Percentiles rank a stretch among this genome's conserved stretches.
These are phyloP conservation scores for Penicillium sp. DNA, from an alignment of 2,329 filamentous ascomycete genomes.

Conservation along the genomic window DNA sequence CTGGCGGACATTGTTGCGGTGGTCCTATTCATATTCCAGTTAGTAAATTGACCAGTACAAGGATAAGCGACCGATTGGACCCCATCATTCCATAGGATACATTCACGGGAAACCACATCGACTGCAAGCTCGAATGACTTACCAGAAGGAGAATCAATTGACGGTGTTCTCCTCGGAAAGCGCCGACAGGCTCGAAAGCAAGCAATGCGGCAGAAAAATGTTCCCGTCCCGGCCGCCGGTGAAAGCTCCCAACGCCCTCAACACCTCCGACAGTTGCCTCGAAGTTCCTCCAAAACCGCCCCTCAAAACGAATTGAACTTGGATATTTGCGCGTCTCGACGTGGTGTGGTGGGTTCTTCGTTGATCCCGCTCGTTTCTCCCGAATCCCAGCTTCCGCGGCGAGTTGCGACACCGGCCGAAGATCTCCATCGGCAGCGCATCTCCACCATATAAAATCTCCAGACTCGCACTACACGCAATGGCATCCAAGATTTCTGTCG, in stretches of 20 bases:
- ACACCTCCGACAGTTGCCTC: conserved; percentile 25
- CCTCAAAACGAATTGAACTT: conserved; percentile 11
- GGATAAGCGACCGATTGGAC: not conserved
- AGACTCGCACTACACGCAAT: conserved; percentile 23
- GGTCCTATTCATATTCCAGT: conserved; percentile 13
- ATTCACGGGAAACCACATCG: not conserved
- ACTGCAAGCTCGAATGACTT: conserved; percentile 6
- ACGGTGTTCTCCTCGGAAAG: conserved; percentile 27
- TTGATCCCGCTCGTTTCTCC: conserved; percentile 24
- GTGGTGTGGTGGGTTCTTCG: conserved; percentile 31
- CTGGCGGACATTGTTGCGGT: conserved; percentile 32
- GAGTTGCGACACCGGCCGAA: conserved; percentile 19
- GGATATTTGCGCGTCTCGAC: conserved; percentile 19
- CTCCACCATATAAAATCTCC: conserved; percentile 8
- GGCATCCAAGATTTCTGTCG: conserved; percentile 35
- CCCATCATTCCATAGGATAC: not conserved
- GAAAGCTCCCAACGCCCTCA: conserved; percentile 42
- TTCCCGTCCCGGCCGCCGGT: conserved; percentile 43
- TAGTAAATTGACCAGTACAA: conserved; percentile 7
- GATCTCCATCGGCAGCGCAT: conserved; percentile 17
- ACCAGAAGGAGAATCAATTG: conserved; percentile 17
- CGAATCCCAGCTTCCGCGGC: conserved; percentile 22
- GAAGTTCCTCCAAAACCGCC: conserved; percentile 10
- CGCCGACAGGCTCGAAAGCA: conserved; percentile 21
- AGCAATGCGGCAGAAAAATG: conserved; percentile 40